Percentiles rank a stretch among this genome's conserved stretches.
These are phyloP conservation scores for Ustilago vetiveriae DNA, from an alignment of 1,284 basidiomycete genomes.

Conservation along the genomic window DNA sequence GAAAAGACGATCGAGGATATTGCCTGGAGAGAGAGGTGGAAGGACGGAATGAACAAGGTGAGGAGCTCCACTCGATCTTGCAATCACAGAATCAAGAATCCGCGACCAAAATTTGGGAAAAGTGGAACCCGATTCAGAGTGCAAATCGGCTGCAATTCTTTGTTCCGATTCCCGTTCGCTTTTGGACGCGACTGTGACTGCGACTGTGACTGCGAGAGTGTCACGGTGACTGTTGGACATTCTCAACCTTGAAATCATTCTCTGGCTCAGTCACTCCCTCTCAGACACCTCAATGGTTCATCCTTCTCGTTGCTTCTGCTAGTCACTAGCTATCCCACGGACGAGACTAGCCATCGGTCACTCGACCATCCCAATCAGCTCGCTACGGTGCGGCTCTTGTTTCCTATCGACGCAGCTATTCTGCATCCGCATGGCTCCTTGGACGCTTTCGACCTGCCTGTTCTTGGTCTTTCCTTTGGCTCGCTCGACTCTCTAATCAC, in stretches of 20 bases:
- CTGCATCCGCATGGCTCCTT: slow-evolving; percentile 11
- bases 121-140: neutral
- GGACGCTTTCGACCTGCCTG: no score
- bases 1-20: neutral
- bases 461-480: neutral
- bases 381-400: neutral
- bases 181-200: slow-evolving; percentile 8
- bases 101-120: no score
- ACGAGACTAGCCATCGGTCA: no score
- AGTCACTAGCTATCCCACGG: neutral
- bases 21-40: neutral
- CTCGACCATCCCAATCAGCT: no score
- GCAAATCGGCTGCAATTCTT: neutral
- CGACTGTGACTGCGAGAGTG: no score
- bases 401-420: slow-evolving; percentile 6
- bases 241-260: no score
- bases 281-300: slow-evolving; percentile 1
- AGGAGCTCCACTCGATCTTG: no score
- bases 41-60: no score
- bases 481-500: neutral
- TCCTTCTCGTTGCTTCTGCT: neutral
- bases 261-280: neutral
- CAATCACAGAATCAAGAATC: no score
- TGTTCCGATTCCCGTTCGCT: slow-evolving; percentile 11
- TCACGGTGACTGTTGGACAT: no score